Conservation (phyloP, 768 basidiomycete species). For the Pleurotus cornucopiae region DNA sequence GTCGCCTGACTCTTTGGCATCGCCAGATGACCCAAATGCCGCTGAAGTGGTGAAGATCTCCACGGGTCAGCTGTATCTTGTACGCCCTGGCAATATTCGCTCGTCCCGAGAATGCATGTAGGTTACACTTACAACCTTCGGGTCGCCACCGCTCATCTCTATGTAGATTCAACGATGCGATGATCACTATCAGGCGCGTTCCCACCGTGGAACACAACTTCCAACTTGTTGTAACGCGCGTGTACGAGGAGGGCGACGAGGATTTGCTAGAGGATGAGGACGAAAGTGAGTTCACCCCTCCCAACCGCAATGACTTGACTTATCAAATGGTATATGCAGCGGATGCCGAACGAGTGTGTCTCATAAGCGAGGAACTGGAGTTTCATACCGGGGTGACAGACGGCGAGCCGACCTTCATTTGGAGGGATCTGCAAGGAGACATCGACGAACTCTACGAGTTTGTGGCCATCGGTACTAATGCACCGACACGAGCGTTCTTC, state of each 20-base stretch:
- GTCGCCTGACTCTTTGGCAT: slow-evolving; percentile 21
- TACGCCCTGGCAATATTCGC: slow-evolving; percentile 87
- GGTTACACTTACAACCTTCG: slow-evolving; percentile 23
- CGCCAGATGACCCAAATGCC: slow-evolving; percentile 85
- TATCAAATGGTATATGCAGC: slow-evolving; percentile 39
- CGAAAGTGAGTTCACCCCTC: slow-evolving; percentile 52
- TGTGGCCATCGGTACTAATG: slow-evolving; percentile 73
- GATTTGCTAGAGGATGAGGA: slow-evolving; percentile 93
- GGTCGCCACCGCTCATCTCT: background rate
- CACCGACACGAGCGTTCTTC: slow-evolving; percentile 82
- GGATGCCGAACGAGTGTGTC: slow-evolving; percentile 89
- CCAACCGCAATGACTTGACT: background rate
- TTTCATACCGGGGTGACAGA: slow-evolving; percentile 75
- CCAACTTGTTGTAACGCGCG: slow-evolving; percentile 92
- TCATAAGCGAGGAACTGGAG: slow-evolving; percentile 86
- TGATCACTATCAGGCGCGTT: slow-evolving; percentile 87
- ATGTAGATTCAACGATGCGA: slow-evolving; percentile 88
- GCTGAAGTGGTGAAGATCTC: slow-evolving; percentile 94
- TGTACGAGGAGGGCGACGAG: slow-evolving; percentile 96
- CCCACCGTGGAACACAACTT: slow-evolving; percentile 74
- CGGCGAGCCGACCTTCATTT: slow-evolving; percentile 78
- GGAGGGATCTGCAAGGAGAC: slow-evolving; percentile 90
- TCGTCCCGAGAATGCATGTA: slow-evolving; percentile 97
- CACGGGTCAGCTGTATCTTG: slow-evolving; percentile 85
- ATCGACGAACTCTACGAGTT: slow-evolving; percentile 94